Base-by-base conservation (phyloP, 441 rosid species). In the Geranium incanum region DNA sequence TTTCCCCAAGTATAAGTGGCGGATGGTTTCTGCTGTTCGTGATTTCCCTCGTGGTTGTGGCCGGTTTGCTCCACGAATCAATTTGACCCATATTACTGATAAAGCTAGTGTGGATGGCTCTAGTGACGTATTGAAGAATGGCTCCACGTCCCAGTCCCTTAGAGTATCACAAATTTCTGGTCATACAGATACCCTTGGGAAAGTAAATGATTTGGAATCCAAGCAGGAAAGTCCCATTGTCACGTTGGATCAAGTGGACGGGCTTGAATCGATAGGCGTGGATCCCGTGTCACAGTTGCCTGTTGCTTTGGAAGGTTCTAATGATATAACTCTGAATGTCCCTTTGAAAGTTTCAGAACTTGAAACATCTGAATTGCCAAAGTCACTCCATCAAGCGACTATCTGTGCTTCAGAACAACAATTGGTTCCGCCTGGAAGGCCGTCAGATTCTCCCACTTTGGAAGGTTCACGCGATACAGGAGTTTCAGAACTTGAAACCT, bases 21-120 rank as follows among this genome's bases (percentile, higher is more conserved):
- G 62, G 21, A 55, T 15, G 15, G 62, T 55, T 55, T 55, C 62
- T 16, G 62, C 62, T 5, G 5, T 18, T 55, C 62, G 62, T 55
- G 62, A 55, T 55, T 55, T 55, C 16, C 62, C 62, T 15, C 62
- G 21, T 55, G 62, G 62, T 5, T 55, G 62, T 55, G 62, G 62
- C 6, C 23, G 21, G 6, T 55, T 55, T 7, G 21, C 62, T 18
- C 62, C 62, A 55, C 62, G 16, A 55, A 16, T 55, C 6, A 55
- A 55, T n/a, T 16, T 57, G 28, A 16, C 63, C 11, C 63, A 57
- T 7, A 57, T 15, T 21, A 9, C 23, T 5, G 28, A 57, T 15
- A 15, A 15, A 57, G 63, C 63, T 57, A 57, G 1, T 5, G 63
- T 1, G 7, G 63, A 57, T 57, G 21, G 18, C 15, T 15, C 63